Evolutionary conservation across 805 yeast genomes (phyloP).

Genomic region (Spathaspora hagerdaliae): DNA sequence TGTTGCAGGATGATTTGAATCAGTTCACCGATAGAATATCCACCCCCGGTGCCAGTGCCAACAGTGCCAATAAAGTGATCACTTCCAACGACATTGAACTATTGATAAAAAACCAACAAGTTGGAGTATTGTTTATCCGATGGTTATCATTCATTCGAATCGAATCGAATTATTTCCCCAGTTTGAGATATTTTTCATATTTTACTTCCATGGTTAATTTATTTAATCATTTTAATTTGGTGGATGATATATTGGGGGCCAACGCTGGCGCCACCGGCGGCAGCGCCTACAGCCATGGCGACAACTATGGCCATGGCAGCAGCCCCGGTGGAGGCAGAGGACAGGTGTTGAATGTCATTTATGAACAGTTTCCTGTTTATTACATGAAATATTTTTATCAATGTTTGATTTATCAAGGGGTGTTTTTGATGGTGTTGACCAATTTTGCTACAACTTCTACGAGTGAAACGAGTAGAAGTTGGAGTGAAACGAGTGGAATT

Average conservation of each 20-base stretch:
- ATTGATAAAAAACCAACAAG: conserved; percentile 13
- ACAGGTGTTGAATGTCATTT: not conserved
- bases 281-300: not conserved
- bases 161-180: conserved; percentile 25
- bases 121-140: conserved; percentile 13
- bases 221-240: conserved; percentile 19
- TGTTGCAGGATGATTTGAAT: conserved; percentile 7
- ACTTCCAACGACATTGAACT: conserved; percentile 1
- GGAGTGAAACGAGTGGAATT: no score
- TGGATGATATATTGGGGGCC: conserved; percentile 10
- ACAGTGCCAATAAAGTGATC: not conserved
- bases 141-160: conserved; percentile 25
- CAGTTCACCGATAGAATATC: not conserved
- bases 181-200: conserved; percentile 22
- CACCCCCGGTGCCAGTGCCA: not conserved
- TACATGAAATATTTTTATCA: conserved; percentile 14
- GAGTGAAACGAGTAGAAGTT: no score
- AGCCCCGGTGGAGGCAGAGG: not conserved
- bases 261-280: not conserved
- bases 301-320: no score
- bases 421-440: conserved; percentile 17
- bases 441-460: not conserved
- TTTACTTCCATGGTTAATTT: conserved; percentile 20
- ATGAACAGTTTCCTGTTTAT: conserved; percentile 7
- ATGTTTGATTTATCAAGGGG: conserved; percentile 14